Evolutionary conservation across 2,329 filamentous ascomycete genomes (phyloP).

Genomic region (Epichloe sylvatica): DNA sequence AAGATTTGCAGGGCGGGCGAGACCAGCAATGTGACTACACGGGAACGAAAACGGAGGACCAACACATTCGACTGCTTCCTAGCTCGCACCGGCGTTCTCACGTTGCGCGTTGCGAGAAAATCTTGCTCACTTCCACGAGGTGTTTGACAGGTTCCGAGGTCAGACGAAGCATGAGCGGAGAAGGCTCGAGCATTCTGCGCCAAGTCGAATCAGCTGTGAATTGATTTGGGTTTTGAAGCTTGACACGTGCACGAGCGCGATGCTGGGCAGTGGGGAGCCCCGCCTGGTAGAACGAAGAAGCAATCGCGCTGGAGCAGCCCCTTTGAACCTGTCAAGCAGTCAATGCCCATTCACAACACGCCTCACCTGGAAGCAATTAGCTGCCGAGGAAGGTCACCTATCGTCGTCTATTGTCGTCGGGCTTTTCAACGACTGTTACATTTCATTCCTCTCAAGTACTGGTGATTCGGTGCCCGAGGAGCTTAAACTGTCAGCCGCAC

Average conservation of each 20-base stretch:
- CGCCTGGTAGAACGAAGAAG: neutral
- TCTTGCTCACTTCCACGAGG: neutral
- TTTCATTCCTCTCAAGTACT: neutral
- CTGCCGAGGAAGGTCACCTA: neutral
- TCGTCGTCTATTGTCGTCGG: neutral
- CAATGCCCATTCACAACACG: neutral
- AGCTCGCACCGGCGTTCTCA: neutral
- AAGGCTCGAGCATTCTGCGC: too few species aligned
- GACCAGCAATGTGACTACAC: neutral
- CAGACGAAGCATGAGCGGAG: neutral
- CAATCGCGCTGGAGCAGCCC: neutral
- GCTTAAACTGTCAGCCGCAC: neutral
- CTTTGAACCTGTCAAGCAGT: neutral
- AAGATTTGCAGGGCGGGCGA: neutral
- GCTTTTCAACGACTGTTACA: neutral
- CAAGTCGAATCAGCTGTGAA: neutral
- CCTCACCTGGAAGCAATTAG: neutral
- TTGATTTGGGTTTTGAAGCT: too few species aligned
- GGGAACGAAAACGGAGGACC: neutral
- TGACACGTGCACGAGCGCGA: neutral
- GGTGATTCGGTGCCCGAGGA: neutral
- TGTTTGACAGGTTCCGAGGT: neutral
- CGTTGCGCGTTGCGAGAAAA: too few species aligned
- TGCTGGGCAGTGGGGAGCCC: neutral
- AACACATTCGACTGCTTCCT: neutral